Conservation (phyloP, 2,329 filamentous ascomycete genomes). For the Coniella vitis region DNA sequence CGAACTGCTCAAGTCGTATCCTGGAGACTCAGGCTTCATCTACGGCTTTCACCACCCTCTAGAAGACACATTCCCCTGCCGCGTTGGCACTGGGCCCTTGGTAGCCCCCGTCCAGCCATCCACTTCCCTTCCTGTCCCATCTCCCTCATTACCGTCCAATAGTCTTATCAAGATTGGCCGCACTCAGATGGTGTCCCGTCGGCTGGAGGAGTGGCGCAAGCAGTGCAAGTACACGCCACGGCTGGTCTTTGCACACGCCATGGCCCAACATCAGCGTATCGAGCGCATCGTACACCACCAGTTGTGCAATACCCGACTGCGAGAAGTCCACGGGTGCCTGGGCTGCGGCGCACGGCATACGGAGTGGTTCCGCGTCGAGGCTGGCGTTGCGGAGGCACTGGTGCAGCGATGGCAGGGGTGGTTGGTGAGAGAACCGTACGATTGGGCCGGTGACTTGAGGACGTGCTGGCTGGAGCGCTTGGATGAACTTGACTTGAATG, state of each 20-base stretch:
- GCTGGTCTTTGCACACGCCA: constrained; percentile 13
- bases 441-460: constrained; percentile 20
- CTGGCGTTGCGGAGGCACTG: constrained; percentile 11
- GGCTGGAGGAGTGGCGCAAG: constrained; percentile 21
- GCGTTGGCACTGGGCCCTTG: neutral
- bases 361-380: constrained; percentile 25
- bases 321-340: constrained; percentile 20
- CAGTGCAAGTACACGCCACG: constrained; percentile 23
- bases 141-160: constrained; percentile 23
- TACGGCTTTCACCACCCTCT: constrained; percentile 23
- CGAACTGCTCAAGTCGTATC: constrained; percentile 2
- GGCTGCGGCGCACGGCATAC: constrained; percentile 19
- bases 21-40: constrained; percentile 16
- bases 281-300: constrained; percentile 25
- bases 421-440: constrained; percentile 24
- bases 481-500: constrained; percentile 20
- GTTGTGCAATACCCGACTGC: constrained; percentile 21
- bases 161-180: constrained; percentile 27
- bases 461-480: constrained; percentile 20
- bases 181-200: constrained; percentile 17
- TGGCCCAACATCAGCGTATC: constrained; percentile 21
- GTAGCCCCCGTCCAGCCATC: no score
- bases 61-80: constrained; percentile 15
- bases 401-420: constrained; percentile 24
- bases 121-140: no score